Base-by-base conservation (phyloP, 139 green algal species). In the Coccomyxa sp. region DNA sequence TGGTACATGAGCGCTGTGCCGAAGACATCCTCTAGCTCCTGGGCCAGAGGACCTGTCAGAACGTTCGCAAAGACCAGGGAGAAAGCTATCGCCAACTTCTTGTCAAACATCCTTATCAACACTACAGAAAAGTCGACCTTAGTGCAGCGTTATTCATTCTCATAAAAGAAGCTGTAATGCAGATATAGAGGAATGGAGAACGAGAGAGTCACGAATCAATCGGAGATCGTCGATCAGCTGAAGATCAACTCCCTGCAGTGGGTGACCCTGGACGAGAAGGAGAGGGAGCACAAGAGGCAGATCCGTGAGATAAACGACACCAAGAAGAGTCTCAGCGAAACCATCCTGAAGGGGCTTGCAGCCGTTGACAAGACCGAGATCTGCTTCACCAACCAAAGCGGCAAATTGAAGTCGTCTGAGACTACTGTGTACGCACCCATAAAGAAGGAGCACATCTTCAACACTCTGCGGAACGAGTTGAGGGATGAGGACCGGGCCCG, bases 141-240 rank as follows among this genome's bases (percentile, higher is more conserved):
- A n/a, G n/a, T n/a, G n/a, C n/a, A n/a, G n/a, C n/a, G n/a, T n/a
- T n/a, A n/a, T n/a, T n/a, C n/a, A n/a, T n/a, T n/a, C n/a, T 58
- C 44, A 58, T 58, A 58, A 58, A 58, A 58, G 44, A 58, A 58
- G 44, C 44, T 58, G 44, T 58, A 14, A 58, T 58, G 44, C 44
- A 58, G 44, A 58, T 58, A 58, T 58, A 58, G 44, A 58, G 44
- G 44, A 58, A 58, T 58, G 44, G 44, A 58, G 44, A 58, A 58
- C 44, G 44, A 58, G 44, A 58, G 44, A 58, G 44, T 58, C 44
- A 58, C 44, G 12, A 58, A 58, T 58, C 44, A 58, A 58, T 58
- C 44, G 44, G 44, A 58, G 44, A 58, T 58, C 44, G 44, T 58
- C 44, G 44, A 58, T 10, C 44, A 58, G 44, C 44, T 58, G 44